Conservation (phyloP, 352 stramenopile species). For the Phytophthora europaea region DNA sequence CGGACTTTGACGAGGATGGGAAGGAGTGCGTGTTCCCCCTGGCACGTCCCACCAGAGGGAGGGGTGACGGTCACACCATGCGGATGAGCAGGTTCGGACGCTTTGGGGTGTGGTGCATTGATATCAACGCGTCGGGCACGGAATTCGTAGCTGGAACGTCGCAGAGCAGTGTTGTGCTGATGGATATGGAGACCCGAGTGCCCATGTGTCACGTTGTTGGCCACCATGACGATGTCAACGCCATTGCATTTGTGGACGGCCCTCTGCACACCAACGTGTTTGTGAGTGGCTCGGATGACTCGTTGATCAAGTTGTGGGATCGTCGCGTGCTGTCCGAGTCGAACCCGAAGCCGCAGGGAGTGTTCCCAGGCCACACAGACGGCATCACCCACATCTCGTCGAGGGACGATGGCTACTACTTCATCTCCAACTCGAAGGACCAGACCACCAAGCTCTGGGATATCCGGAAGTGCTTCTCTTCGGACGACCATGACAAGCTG, state of each 20-base stretch:
- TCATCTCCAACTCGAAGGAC: conserved; percentile 90
- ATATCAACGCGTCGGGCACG: conserved; percentile 78
- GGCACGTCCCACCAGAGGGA: conserved; percentile 35
- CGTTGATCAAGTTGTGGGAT: conserved; percentile 89
- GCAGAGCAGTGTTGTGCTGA: conserved; percentile 78
- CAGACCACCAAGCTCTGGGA: conserved; percentile 90
- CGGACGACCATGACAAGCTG: conserved; percentile 54
- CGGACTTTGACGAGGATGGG: conserved; percentile 61
- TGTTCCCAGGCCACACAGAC: conserved; percentile 88
- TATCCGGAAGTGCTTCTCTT: conserved; percentile 78
- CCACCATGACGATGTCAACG: conserved; percentile 86
- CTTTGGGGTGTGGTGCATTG: conserved; percentile 85
- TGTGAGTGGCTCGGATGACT: conserved; percentile 86
- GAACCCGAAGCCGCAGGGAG: conserved; percentile 77
- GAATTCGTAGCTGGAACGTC: conserved; percentile 88
- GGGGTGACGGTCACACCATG: conserved; percentile 16
- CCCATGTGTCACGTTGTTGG: conserved; percentile 75
- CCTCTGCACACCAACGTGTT: conserved; percentile 88
- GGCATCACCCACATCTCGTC: conserved; percentile 86
- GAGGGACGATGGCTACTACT: conserved; percentile 89
- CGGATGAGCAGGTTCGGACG: conserved; percentile 49
- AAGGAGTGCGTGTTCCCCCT: conserved; percentile 66
- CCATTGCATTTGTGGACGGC: conserved; percentile 87
- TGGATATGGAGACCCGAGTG: conserved; percentile 83
- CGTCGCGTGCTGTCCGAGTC: conserved; percentile 80